Evolutionary conservation across 2,329 filamentous ascomycete species (phyloP).

Genomic region (Raffaelea deltoideospora): DNA sequence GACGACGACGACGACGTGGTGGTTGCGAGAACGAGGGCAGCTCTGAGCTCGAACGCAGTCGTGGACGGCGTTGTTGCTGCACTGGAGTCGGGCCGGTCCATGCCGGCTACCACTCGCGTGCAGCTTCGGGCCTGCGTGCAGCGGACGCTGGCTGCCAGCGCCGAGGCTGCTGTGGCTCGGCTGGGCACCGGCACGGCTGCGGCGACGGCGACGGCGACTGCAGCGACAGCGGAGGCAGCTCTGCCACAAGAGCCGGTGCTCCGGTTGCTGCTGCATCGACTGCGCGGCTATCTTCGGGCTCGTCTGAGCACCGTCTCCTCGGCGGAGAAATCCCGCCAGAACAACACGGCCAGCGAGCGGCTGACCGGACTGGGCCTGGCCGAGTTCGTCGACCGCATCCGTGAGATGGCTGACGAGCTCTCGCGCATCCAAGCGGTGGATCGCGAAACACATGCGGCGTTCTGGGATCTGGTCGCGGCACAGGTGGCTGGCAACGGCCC

Average conservation of each 20-base stretch:
- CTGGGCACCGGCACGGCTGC: slow-evolving; percentile 12
- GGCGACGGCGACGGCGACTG: slow-evolving; percentile 5
- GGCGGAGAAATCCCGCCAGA: slow-evolving; percentile 54
- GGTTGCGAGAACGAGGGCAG: neutral
- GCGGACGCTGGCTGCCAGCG: slow-evolving; percentile 36
- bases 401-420: slow-evolving; percentile 54
- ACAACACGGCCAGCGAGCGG: slow-evolving; percentile 53
- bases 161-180: slow-evolving; percentile 22
- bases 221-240: no score
- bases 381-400: slow-evolving; percentile 56
- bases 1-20: neutral
- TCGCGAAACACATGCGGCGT: slow-evolving; percentile 48
- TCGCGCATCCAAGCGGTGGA: slow-evolving; percentile 51
- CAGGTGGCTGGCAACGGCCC: no score
- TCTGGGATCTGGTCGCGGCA: slow-evolving; percentile 66
- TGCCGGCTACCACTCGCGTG: slow-evolving; percentile 45
- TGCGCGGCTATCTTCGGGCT: slow-evolving; percentile 50
- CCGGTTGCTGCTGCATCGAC: slow-evolving; percentile 50
- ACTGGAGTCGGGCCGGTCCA: slow-evolving; percentile 45
- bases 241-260: slow-evolving; percentile 35
- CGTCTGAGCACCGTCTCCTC: slow-evolving; percentile 51
- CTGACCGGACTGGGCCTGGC: slow-evolving; percentile 54
- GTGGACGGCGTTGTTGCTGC: slow-evolving; percentile 48
- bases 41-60: slow-evolving; percentile 18
- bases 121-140: slow-evolving; percentile 43